Base-by-base conservation (phyloP, 2,329 filamentous ascomycete species). In the Sarocladium kiliense region DNA sequence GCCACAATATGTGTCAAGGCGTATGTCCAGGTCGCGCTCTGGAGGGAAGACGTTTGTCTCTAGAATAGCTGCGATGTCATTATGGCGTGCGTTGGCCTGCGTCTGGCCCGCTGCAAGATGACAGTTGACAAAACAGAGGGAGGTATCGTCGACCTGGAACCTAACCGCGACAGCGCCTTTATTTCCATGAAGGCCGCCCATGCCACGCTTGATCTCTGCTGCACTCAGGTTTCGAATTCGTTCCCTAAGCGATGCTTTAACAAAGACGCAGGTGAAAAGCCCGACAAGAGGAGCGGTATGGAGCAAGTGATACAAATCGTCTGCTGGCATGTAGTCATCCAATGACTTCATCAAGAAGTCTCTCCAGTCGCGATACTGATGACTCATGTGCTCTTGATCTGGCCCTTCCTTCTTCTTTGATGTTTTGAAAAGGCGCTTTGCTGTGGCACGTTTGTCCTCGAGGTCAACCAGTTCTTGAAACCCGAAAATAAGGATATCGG, bases 381-480 rank as follows among this genome's bases (percentile, higher is more conserved):
- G 92, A 70, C 91, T 95, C 90, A 97, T 97, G 16, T 53, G 50
- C 68, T 97, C 91, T 63, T 89, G 86, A 53, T 91, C 88, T 1
- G 87, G 84, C 11, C 87, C 84, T 27, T 88, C 85, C 64, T 90
- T 87, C 66, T 95, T 92, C 64, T 89, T 96, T 70, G 94, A 94
- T 62, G 88, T 90, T 66, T 92, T 94, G 67, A 97, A 87, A 62
- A 97, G 85, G 55, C 89, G 91, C 73, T 94, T 97, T n/a, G 94
- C 94, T 21, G 93, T 97, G 53, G 95, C 88, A 62, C 92, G 95
- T 74, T 97, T 97, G 73, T 99, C 90, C 69, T 99, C 94, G 7
- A 99, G 77, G 66, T 99, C 94, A 3, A 99, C 94, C n/a, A 99
- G 79, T 71, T 99, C 94, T 70, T 99, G 94, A 69, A 99, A 99